phyloP scores from a whole-genome alignment of 305 asterid genomes.

The Striga hermonthica region DNA sequence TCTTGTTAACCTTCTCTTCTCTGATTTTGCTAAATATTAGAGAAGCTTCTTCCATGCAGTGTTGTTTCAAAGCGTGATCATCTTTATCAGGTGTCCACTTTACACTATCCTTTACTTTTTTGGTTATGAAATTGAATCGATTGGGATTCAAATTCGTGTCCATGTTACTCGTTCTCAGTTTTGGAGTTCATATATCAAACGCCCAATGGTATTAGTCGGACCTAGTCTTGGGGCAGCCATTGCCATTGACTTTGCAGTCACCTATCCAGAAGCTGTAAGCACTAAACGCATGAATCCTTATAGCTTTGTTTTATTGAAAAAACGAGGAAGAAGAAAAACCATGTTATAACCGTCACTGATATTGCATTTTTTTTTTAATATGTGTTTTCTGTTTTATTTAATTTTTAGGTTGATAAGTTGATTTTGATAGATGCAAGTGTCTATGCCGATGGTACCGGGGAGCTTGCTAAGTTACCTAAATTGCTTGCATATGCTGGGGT shows the following conservation, averaged over 20 bases:
- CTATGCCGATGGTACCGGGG: constrained; percentile 89
- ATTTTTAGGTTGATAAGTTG: constrained; percentile 79
- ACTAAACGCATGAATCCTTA: neutral
- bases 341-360: neutral
- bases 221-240: constrained; percentile 98
- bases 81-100: constrained; percentile 64
- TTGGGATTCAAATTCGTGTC: constrained; percentile 18
- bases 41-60: constrained; percentile 60
- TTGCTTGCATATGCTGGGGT: constrained; percentile 82
- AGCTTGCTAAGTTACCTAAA: constrained; percentile 73
- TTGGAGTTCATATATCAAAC: constrained; percentile 70
- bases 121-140: neutral
- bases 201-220: constrained; percentile 84
- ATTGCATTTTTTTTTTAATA: constrained; percentile 1
- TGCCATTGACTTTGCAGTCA: constrained; percentile 67
- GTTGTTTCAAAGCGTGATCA: constrained; percentile 84
- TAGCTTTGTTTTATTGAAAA: constrained; percentile 7
- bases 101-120: constrained; percentile 14
- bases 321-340: no score
- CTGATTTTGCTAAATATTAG: constrained; percentile 37
- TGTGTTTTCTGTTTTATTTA: constrained; percentile 27
- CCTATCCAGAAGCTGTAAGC: constrained; percentile 81
- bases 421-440: constrained; percentile 90
- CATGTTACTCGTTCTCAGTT: constrained; percentile 39
- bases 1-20: constrained; percentile 20